Evolutionary conservation across 2,329 filamentous ascomycete species (phyloP), one percentile per base, ranked within the genome.

Genomic region (Nothopassalora personata): DNA sequence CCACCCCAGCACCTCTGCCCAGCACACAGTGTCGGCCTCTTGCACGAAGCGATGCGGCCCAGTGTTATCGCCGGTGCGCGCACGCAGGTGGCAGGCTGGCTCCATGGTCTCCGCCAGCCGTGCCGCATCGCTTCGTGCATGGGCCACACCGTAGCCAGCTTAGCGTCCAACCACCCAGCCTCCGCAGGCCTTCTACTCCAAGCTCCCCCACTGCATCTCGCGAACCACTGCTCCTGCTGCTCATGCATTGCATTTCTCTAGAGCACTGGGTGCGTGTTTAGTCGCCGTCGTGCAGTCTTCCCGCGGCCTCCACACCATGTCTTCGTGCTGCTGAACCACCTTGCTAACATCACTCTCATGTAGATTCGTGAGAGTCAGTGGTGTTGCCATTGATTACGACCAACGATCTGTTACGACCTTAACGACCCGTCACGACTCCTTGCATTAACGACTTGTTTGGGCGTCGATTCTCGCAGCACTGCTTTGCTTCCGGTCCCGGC

Each of bases 161-260:
- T 64, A 66, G 64, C 62, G 54, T 63, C 61, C 65, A 60, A 66
- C 68, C 65, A 68, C 61, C 70, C 65, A 69, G 59, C 64, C 67
- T 64, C 65, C 65, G 58, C 63, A 63, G 48, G 57, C 63, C 67
- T 65, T 64, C 64, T 63, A 57, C 64, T 57, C 64, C 60, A 65
- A 30, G 61, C 56, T 65, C 66, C 67, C 65, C 68, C 66, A 60
- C 64, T 64, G 60, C 67, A 62, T 57, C 61, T 68, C 57, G 67
- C 66, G 66, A 68, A 67, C 66, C 66, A 66, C 66, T 60, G 60
- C 60, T 66, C 63, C 46, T 30, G 23, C 63, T 62, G 60, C 64
- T 66, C 66, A 69, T 72, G 70, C 70, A 72, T 70, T 70, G 69
- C 70, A 70, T 72, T 67, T 66, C 59, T 62, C 65, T 70, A 68